Evolutionary conservation across 352 stramenopile genomes (phyloP), one percentile per base, ranked within the genome.

Genomic region (Elongisporangium senticosum): DNA sequence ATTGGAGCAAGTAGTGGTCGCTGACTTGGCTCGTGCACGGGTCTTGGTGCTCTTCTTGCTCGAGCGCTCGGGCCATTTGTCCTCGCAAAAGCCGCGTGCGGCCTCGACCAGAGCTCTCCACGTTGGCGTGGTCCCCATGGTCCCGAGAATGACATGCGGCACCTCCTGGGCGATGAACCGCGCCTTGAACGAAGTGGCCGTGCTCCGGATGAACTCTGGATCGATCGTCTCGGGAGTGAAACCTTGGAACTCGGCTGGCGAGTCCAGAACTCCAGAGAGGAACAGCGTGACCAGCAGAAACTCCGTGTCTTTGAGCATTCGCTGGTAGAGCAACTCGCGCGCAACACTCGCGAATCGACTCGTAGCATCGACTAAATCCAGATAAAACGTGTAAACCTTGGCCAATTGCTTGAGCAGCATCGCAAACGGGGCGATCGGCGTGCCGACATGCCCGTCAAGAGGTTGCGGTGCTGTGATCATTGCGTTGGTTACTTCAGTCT

Each of bases 371-470:
- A 61, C 55, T 1, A 88, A 59, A 52, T 90, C 80, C 47, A 86
- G 37, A 26, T 80, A 87, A 55, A 77, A 86, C 5, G 74, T 62
- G 43, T 87, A 90, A 5, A 75, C 67, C 59, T 86, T 90, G 60
- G 74, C 74, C 33, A 90, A 48, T 21, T 83, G 71, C 60, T 90
- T 88, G 2, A 82, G 49, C 21, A 85, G 20, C 4, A 59, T 26
- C 1, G 59, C 55, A n/a, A 43, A 43, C 8, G 33, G 33, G 2
- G 33, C 33, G 33, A 43, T 43, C 11, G 33, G 33, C 10, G 33
- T 43, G 33, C 33, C 33, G 33, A 43, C 33, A 17, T 43, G 33
- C 7, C 33, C 33, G 11, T 43, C 33, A 15, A 43, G 33, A 17
- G 33, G 33, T 43, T 43, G 33, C 11, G 33, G 33, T 17, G 33